These are phyloP conservation scores for Cladosporium sphaerospermum DNA, from an alignment of 2,329 filamentous ascomycete species.

Conservation along the genomic window DNA sequence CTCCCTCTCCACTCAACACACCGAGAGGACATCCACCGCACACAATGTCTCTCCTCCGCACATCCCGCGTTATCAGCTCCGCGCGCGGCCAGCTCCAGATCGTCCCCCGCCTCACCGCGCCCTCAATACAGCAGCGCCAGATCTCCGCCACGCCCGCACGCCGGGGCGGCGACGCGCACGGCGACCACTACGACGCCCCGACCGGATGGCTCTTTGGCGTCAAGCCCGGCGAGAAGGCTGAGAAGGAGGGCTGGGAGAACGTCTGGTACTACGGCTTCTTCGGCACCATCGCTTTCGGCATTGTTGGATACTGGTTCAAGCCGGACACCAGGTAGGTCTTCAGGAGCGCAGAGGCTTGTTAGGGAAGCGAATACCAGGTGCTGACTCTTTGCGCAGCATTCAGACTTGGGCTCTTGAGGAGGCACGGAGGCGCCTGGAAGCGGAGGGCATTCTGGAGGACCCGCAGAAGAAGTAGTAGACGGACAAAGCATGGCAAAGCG, in stretches of 20 bases:
- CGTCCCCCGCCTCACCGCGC: conserved; percentile 23
- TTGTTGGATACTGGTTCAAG: conserved; percentile 87
- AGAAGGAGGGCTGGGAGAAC: conserved; percentile 95
- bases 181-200: conserved; percentile 80
- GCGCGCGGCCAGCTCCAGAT: conserved; percentile 29
- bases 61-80: conserved; percentile 24
- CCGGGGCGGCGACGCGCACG: conserved; percentile 56
- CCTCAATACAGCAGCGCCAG: conserved; percentile 22
- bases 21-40: not conserved
- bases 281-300: conserved; percentile 65
- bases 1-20: conserved; percentile 8
- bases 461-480: conserved; percentile 40
- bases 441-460: conserved; percentile 86
- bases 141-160: conserved; percentile 29
- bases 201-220: conserved; percentile 89
- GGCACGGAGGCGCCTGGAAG: conserved; percentile 88
- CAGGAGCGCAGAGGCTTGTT: not conserved
- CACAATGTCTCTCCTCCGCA: conserved; percentile 12
- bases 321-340: conserved; percentile 91
- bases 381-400: conserved; percentile 58
- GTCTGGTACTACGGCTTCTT: conserved; percentile 80
- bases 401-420: conserved; percentile 99
- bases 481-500: not conserved
- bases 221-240: conserved; percentile 89
- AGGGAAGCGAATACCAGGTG: not conserved